Evolutionary conservation across 768 basidiomycete species (phyloP), one percentile per base, ranked within the genome.

Genomic region (Hygrophorus pudorinus): DNA sequence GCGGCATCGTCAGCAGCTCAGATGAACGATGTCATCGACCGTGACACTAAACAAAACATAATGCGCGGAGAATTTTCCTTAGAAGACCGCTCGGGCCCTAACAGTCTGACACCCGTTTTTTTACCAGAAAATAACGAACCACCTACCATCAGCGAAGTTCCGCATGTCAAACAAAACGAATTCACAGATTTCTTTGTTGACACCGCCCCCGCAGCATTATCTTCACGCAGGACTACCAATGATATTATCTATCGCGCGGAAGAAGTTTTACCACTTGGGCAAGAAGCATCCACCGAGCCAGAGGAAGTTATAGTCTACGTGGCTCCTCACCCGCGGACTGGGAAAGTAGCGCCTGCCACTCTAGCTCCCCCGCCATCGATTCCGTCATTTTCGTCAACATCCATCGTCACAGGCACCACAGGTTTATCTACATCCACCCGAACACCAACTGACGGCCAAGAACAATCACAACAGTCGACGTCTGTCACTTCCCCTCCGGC

Each of bases 221-320:
- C 24, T 24, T 24, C 24, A 24, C 24, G 24, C 7, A 7, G 7
- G 40, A 38, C 30, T 34, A 14, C 38, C 31, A 31, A 17, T 31
- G 16, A 34, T 18, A 36, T 44, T 37, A 32, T 28, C 31, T 7
- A 43, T 14, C 24, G n/a, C 28, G 46, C n/a, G 49, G 51, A 47
- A 52, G 46, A 31, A 48, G 52, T 45, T 42, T 49, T 5, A 29
- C 45, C 48, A 5, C 44, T 46, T 39, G 41, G 28, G 36, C 27
- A 18, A n/a, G 31, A 37, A 8, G 47, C 36, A 21, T 51, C 51
- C 7, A 60, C 62, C 10, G 68, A 67, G 21, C 78, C 78, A 24
- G 81, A 83, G 14, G 85, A 88, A 45, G 56, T 74, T 3, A 86
- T 88, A 44, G 84, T 88, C 8, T 87, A 87, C 53, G 79, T 78